phyloP scores from a whole-genome alignment of 2,329 filamentous ascomycete genomes.

The Nigrograna mackinnonii region DNA sequence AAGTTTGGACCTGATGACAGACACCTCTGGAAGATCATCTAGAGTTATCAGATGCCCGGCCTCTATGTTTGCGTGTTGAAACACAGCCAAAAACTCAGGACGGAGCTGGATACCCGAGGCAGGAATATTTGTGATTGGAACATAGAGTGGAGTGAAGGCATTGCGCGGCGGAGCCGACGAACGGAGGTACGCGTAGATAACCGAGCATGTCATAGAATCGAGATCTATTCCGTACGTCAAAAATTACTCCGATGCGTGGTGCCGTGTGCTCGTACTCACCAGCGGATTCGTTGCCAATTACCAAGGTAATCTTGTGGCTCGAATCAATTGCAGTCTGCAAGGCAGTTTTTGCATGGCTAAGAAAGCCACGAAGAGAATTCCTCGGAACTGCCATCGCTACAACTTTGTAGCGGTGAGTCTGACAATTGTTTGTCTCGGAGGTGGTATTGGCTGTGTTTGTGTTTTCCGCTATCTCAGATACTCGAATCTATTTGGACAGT shows the following conservation, averaged over 20 bases:
- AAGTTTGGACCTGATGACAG: slow-evolving; percentile 52
- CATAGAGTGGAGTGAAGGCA: slow-evolving; percentile 59
- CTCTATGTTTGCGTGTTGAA: slow-evolving; percentile 62
- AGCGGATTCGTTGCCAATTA: slow-evolving; percentile 59
- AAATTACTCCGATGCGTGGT: slow-evolving; percentile 55
- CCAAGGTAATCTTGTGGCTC: slow-evolving; percentile 49
- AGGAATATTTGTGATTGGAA: slow-evolving; percentile 74
- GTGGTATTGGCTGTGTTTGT: too few relatives aligned
- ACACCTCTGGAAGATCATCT: slow-evolving; percentile 59
- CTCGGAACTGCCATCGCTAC: slow-evolving; percentile 46
- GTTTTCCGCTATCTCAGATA: too few relatives aligned
- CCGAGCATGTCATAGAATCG: slow-evolving; percentile 75
- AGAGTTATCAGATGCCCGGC: slow-evolving; percentile 68
- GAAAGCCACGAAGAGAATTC: slow-evolving; percentile 50
- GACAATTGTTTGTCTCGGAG: too few relatives aligned
- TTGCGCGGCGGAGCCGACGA: slow-evolving; percentile 57
- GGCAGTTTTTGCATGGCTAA: slow-evolving; percentile 47
- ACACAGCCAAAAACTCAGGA: slow-evolving; percentile 70
- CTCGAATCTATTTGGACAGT: too few relatives aligned
- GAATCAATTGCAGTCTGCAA: slow-evolving; percentile 45
- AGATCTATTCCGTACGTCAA: slow-evolving; percentile 61
- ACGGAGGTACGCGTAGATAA: slow-evolving; percentile 75
- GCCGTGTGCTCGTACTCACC: slow-evolving; percentile 30
- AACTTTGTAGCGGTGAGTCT: slow-evolving; percentile 15
- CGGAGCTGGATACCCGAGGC: slow-evolving; percentile 70